Percentiles rank a stretch among this genome's conserved stretches.
Conservation (phyloP, 306 rosid genomes). For the Medicago truncatula region MtrunA17r5.0-ANR NC_053049.1:39992001-39992500, state of each 20-base stretch:
- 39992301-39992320: conserved; percentile 72
- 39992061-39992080: conserved; percentile 57
- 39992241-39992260: conserved; percentile 51
- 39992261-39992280: conserved; percentile 43
- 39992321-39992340: conserved; percentile 67
- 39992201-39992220: conserved; percentile 68
- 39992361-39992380: conserved; percentile 60
- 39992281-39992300: conserved; percentile 60
- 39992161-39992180: conserved; percentile 42
- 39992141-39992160: conserved; percentile 35
- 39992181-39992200: conserved; percentile 47
- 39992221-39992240: conserved; percentile 69
- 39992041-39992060: conserved; percentile 67
- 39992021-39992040: conserved; percentile 70
- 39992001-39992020: conserved; percentile 74
- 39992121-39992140: conserved; percentile 37
- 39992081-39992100: conserved; percentile 52
- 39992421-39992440: conserved; percentile 57
- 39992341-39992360: conserved; percentile 61
- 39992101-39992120: conserved; percentile 71
- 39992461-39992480: conserved; percentile 63
- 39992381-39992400: conserved; percentile 66
- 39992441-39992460: conserved; percentile 60
- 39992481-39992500: conserved; percentile 77
- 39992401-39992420: conserved; percentile 83